phyloP scores from a whole-genome alignment of 2,329 filamentous ascomycete genomes.

The Sclerotinia spermophila region DNA sequence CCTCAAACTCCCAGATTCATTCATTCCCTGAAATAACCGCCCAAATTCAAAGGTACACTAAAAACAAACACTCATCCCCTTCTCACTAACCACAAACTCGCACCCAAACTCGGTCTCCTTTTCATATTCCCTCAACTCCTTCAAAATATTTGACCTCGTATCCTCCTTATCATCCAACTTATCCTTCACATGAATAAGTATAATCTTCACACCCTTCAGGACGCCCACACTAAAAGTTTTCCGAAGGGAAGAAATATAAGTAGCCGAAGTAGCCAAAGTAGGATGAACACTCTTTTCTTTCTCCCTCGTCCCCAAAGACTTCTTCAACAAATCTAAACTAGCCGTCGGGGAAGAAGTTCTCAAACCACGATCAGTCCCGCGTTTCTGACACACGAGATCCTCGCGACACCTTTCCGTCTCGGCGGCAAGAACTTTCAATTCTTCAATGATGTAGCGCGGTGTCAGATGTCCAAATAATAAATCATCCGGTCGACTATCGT shows the following conservation, averaged over 20 bases:
- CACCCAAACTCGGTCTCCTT: conserved; percentile 59
- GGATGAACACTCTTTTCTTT: neutral
- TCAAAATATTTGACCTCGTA: conserved; percentile 63
- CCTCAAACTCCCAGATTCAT: neutral
- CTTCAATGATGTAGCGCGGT: conserved; percentile 75
- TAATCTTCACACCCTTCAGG: conserved; percentile 70
- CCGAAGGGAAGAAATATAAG: neutral
- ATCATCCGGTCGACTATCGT: conserved; percentile 72
- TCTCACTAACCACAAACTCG: conserved; percentile 60
- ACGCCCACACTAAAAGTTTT: neutral
- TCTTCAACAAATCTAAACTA: neutral
- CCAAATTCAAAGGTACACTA: neutral
- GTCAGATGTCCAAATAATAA: conserved; percentile 86
- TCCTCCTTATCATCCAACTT: conserved; percentile 66
- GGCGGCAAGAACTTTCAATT: conserved; percentile 66
- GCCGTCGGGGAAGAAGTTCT: neutral
- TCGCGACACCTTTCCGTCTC: conserved; percentile 24
- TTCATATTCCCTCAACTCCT: conserved; percentile 66
- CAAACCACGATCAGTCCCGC: neutral
- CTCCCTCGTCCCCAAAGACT: neutral
- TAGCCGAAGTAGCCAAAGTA: neutral
- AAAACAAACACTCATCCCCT: neutral
- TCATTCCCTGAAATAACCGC: neutral
- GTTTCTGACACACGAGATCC: neutral
- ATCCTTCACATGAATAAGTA: conserved; percentile 95